These are phyloP conservation scores for Macrocybe gigantea DNA, from an alignment of 768 basidiomycete species.

Conservation along the genomic window DNA sequence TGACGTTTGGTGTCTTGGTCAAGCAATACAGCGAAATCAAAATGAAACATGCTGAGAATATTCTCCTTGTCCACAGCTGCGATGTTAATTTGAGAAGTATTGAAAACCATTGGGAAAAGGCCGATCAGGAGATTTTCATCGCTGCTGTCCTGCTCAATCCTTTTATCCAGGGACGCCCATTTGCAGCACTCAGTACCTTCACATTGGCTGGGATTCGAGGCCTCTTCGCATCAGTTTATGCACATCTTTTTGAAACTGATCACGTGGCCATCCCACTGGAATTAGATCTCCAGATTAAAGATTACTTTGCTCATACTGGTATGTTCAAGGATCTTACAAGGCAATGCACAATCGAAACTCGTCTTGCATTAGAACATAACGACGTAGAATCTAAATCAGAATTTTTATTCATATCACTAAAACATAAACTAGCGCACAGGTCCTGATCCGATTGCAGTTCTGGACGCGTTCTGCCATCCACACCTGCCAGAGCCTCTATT, in stretches of 20 bases:
- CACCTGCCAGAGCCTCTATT: conserved; percentile 7
- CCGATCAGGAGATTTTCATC: conserved; percentile 22
- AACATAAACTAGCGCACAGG: not conserved
- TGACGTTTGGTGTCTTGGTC: conserved; percentile 1
- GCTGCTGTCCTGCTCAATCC: conserved; percentile 20
- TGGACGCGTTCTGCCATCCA: conserved; percentile 4
- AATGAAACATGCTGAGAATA: too few species aligned
- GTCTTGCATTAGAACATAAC: too few species aligned
- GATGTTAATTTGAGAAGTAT: conserved; percentile 6
- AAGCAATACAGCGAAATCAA: not conserved
- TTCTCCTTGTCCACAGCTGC: too few species aligned
- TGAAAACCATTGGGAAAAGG: conserved; percentile 15
- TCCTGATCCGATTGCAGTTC: conserved; percentile 9
- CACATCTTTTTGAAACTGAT: conserved; percentile 6
- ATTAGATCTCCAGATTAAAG: conserved; percentile 2
- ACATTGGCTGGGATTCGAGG: conserved; percentile 7
- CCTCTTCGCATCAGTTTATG: conserved; percentile 9
- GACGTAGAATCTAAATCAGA: too few species aligned
- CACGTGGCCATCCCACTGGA: not conserved
- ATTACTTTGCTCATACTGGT: conserved; percentile 3
- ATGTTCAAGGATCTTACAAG: conserved; percentile 1
- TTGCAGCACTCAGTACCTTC: conserved; percentile 5
- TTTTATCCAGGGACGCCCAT: conserved; percentile 8
- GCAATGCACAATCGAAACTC: not conserved
- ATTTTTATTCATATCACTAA: too few species aligned